Evolutionary conservation across 2,329 filamentous ascomycete species (phyloP).

Genomic region (Exophiala xenobiotica): DNA sequence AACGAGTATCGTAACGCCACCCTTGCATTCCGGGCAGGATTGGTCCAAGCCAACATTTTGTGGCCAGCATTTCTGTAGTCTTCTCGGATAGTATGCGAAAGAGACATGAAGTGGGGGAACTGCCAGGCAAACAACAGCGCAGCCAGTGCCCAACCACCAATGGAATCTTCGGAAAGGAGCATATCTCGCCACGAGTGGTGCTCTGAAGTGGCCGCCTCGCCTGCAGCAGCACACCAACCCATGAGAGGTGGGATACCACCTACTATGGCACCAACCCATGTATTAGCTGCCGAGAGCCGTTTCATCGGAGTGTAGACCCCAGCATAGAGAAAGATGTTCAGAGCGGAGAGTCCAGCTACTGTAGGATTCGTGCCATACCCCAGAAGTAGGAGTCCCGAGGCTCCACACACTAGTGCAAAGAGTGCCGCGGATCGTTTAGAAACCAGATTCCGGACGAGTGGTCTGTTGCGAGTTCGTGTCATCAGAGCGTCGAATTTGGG

Average conservation of each 20-base stretch:
- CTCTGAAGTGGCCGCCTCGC: conserved; percentile 71
- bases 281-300: conserved; percentile 80
- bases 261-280: conserved; percentile 90
- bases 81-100: conserved; percentile 83
- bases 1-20: conserved; percentile 87
- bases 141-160: conserved; percentile 87
- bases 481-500: conserved; percentile 86
- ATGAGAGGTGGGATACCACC: conserved; percentile 93
- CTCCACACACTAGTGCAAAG: conserved; percentile 75
- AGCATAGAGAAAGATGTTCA: conserved; percentile 87
- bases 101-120: conserved; percentile 95
- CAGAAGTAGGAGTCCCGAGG: conserved; percentile 67
- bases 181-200: conserved; percentile 76
- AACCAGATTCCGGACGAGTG: conserved; percentile 79
- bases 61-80: conserved; percentile 76
- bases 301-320: conserved; percentile 93
- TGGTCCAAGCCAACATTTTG: conserved; percentile 78
- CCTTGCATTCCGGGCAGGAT: conserved; percentile 78
- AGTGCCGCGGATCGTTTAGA: conserved; percentile 67
- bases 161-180: conserved; percentile 65
- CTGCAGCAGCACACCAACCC: conserved; percentile 95
- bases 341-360: conserved; percentile 76
- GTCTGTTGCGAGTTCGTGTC: conserved; percentile 87
- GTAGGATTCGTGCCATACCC: conserved; percentile 94
- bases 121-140: conserved; percentile 90